Base-by-base conservation (phyloP, 2,329 filamentous ascomycete genomes). In the Apiospora kogelbergensis region DNA sequence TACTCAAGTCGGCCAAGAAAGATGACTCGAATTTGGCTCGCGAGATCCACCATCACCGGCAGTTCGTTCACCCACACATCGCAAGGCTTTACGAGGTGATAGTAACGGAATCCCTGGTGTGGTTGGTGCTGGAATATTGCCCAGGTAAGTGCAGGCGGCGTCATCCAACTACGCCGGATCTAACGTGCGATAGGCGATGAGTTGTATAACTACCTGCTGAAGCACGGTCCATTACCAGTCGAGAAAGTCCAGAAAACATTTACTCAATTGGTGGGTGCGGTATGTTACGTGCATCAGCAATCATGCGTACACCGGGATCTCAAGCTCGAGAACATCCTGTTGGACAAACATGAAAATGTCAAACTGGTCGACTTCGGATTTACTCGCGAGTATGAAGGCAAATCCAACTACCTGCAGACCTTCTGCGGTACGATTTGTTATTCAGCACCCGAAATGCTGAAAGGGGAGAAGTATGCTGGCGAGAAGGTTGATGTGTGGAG, bases 401-500 rank as follows among this genome's bases (percentile, higher is more conserved):
- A 97, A 75, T 89, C 93, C 40, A 98, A 95, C 79, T 95, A 98
- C 77, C 83, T 99, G 68, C 95, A 98, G 80, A 99, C 96, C 1
- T 99, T 97, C 81, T 99, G 96, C 79, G 96, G 96, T 6, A 99
- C 96, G 0, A 91, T 99, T 71, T 98, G 95, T 82, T 99, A 99
- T 81, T 97, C 94, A 68, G 96, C 96, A 2, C 96, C 96, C 2
- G 96, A 99, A 81, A 99, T 99, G 96, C 86, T 99, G 48, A 97
- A 96, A 80, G 96, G 95, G 46, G 96, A 99, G 80, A 98, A 97
- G 80, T 99, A 99, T 78, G 96, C 95, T 0, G 95, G 94, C 33
- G 94, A 98, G 83, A 98, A 98, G 83, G 95, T 99, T 65, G 96
- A 99, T 77, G 94, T 99, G 5, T 99, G 93, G 93, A 96, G 93